Evolutionary conservation across 2,329 filamentous ascomycete genomes (phyloP).

Genomic region (Daldinia sp.): DNA sequence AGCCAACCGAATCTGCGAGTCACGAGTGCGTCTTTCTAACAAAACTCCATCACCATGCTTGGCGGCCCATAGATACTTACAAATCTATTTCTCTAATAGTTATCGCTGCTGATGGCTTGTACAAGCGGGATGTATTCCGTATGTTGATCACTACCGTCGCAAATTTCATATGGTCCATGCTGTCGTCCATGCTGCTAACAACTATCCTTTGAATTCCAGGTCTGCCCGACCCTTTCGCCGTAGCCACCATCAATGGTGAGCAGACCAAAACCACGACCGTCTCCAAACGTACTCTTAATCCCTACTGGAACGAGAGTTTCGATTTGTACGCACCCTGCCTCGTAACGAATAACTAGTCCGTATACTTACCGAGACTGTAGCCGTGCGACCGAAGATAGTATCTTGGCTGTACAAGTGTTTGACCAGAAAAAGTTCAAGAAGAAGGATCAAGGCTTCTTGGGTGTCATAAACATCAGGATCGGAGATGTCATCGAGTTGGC

Average conservation of each 20-base stretch:
- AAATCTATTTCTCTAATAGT: slow-evolving; percentile 68
- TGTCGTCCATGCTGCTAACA: slow-evolving; percentile 23
- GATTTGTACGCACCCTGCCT: slow-evolving; percentile 77
- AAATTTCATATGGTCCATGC: not conserved
- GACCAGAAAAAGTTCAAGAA: slow-evolving; percentile 99
- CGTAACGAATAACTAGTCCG: slow-evolving; percentile 14
- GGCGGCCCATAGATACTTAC: slow-evolving; percentile 48
- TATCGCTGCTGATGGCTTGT: slow-evolving; percentile 97
- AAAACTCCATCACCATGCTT: slow-evolving; percentile 5
- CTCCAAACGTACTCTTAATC: slow-evolving; percentile 96
- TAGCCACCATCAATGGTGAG: slow-evolving; percentile 95
- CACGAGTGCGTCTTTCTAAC: slow-evolving; percentile 73
- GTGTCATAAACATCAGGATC: slow-evolving; percentile 95
- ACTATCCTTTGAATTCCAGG: slow-evolving; percentile 60
- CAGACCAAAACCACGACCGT: slow-evolving; percentile 98
- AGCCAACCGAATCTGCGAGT: slow-evolving; percentile 89
- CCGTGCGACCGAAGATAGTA: slow-evolving; percentile 91
- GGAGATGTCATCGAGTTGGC: slow-evolving; percentile 93
- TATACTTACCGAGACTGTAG: slow-evolving; percentile 57
- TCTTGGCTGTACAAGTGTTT: slow-evolving; percentile 97
- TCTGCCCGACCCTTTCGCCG: slow-evolving; percentile 96
- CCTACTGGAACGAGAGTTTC: slow-evolving; percentile 99
- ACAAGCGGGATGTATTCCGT: slow-evolving; percentile 99
- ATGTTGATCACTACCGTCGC: slow-evolving; percentile 55
- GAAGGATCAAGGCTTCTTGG: slow-evolving; percentile 98